Evolutionary conservation across 306 rosid genomes (phyloP).

Genomic region (Abrus pulchellus): DNA sequence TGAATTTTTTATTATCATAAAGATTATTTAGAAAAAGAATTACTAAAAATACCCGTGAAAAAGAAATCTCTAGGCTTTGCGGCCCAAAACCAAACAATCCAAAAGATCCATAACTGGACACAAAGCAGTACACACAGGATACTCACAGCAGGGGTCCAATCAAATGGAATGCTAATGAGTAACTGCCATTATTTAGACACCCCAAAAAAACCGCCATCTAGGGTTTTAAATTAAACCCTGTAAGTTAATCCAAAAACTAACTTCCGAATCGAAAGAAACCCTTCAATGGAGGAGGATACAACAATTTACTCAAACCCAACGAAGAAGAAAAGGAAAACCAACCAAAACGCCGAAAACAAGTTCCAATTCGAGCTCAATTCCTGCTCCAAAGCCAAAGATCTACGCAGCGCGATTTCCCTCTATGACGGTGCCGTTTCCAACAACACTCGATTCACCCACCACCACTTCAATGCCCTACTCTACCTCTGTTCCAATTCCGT

Average conservation of each 20-base stretch:
- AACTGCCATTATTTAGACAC: neutral
- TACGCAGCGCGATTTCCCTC: conserved; percentile 63
- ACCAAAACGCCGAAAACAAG: conserved; percentile 59
- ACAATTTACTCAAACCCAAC: conserved; percentile 3
- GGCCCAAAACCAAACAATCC: too few relatives aligned
- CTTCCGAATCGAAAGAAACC: neutral
- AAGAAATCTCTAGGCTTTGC: too few relatives aligned
- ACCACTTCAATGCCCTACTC: conserved; percentile 84
- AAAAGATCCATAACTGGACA: too few relatives aligned
- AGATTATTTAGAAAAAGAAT: too few relatives aligned
- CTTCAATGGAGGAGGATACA: conserved; percentile 54
- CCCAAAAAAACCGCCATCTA: conserved; percentile 27
- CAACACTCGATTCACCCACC: conserved; percentile 61
- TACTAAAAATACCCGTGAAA: too few relatives aligned
- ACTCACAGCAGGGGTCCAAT: neutral
- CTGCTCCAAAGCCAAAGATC: conserved; percentile 72
- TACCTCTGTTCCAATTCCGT: conserved; percentile 80
- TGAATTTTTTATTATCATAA: too few relatives aligned
- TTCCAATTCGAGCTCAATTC: conserved; percentile 75
- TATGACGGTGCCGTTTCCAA: conserved; percentile 60
- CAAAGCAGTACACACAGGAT: too few relatives aligned
- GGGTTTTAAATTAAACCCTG: conserved; percentile 45
- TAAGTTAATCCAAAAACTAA: neutral
- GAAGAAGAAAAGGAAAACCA: conserved; percentile 60
- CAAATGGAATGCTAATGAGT: neutral